These are phyloP conservation scores for Gentiana straminea DNA, from an alignment of 257 asterid species.

Conservation along the genomic window DNA sequence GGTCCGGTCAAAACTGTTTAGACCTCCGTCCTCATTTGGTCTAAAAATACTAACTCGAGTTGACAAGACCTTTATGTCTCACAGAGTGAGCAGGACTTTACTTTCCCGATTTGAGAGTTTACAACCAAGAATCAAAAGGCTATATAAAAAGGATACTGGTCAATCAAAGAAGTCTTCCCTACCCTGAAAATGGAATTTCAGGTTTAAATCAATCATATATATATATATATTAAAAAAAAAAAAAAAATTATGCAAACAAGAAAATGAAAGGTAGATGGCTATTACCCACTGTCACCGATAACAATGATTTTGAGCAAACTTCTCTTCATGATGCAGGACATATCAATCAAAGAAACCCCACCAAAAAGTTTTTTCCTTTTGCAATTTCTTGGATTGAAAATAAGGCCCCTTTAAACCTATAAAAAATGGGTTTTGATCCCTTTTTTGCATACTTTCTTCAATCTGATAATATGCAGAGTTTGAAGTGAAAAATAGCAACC, in stretches of 20 bases:
- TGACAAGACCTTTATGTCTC: too few relatives aligned
- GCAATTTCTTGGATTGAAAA: neutral
- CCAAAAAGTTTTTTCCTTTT: neutral
- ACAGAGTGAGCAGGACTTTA: too few relatives aligned
- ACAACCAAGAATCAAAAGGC: neutral
- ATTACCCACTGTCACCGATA: slow-evolving; percentile 85
- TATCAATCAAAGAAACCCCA: slow-evolving; percentile 6
- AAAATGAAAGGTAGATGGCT: neutral
- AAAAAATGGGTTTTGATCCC: too few relatives aligned
- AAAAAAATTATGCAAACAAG: neutral
- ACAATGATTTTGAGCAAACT: slow-evolving; percentile 76
- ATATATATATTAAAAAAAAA: neutral
- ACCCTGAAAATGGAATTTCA: slow-evolving; percentile 39
- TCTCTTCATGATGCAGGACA: slow-evolving; percentile 33
- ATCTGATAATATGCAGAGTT: too few relatives aligned
- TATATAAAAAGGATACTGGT: slow-evolving; percentile 55
- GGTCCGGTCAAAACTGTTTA: too few relatives aligned
- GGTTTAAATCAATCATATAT: neutral
- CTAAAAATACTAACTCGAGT: too few relatives aligned
- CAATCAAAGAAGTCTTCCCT: slow-evolving; percentile 78
- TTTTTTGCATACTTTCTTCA: too few relatives aligned
- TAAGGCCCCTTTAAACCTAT: too few relatives aligned
- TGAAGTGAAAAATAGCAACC: too few relatives aligned
- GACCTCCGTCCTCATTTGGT: too few relatives aligned
- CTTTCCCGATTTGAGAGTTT: too few relatives aligned